Conservation (phyloP, 1,284 basidiomycete species). For the Volvariella surrecta region DNA sequence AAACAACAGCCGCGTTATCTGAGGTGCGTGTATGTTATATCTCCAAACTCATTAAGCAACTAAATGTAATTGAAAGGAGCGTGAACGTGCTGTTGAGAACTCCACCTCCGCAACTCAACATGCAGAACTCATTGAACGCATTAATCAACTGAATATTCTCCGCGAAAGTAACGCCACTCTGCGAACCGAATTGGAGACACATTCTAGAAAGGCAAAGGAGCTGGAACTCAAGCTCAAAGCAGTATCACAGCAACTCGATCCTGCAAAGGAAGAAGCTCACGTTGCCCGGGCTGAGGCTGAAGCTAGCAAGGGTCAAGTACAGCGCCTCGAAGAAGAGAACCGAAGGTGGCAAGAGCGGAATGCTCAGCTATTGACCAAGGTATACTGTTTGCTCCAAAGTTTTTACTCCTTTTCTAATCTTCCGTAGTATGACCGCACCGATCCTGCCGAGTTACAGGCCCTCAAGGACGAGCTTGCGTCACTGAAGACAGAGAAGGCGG, state of each 20-base stretch:
- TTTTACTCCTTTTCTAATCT: conserved; percentile 7
- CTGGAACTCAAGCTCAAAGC: conserved; percentile 58
- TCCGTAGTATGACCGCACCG: conserved; percentile 75
- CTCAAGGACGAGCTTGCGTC: conserved; percentile 66
- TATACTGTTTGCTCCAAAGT: conserved; percentile 16
- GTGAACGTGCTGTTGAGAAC: conserved; percentile 63
- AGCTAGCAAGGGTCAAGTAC: conserved; percentile 60
- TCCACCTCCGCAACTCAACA: conserved; percentile 75
- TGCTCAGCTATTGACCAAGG: conserved; percentile 73
- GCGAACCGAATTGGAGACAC: conserved; percentile 64
- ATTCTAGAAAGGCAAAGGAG: conserved; percentile 56
- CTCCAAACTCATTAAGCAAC: not conserved
- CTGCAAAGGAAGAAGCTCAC: conserved; percentile 66
- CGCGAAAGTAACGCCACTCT: conserved; percentile 86
- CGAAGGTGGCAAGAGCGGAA: conserved; percentile 84
- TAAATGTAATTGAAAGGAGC: conserved; percentile 43
- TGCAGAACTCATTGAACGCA: conserved; percentile 78
- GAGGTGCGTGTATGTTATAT: conserved; percentile 32
- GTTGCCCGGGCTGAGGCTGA: conserved; percentile 69
- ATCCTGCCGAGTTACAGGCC: conserved; percentile 79
- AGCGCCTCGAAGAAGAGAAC: conserved; percentile 71
- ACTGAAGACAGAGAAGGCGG: conserved; percentile 37
- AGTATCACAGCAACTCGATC: conserved; percentile 61
- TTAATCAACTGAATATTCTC: conserved; percentile 81
- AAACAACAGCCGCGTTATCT: conserved; percentile 56